phyloP scores from a whole-genome alignment of 192 early-diverging fungal species.

The Backusella liffmaniae region DNA sequence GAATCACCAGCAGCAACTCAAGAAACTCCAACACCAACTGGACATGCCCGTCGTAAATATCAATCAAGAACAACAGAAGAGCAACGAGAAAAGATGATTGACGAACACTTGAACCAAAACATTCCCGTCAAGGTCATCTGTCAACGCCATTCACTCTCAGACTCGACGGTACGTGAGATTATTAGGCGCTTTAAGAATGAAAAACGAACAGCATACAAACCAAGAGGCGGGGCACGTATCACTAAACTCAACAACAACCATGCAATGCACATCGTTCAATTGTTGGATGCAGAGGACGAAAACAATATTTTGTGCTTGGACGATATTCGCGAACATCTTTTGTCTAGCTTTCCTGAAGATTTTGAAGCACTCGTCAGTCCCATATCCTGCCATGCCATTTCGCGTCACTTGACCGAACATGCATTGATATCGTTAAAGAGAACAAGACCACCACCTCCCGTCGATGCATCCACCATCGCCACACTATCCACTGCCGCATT shows the following conservation, averaged over 20 bases:
- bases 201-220: conserved; percentile 1
- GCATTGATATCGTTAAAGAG: background rate
- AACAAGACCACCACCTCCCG: background rate
- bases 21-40: too few relatives aligned
- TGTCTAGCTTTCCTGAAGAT: background rate
- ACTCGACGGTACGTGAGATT: background rate
- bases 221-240: background rate
- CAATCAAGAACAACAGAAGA: conserved; percentile 2
- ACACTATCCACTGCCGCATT: background rate
- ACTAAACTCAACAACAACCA: background rate
- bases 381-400: background rate
- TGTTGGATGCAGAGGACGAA: background rate
- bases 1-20: too few relatives aligned
- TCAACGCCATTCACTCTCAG: background rate
- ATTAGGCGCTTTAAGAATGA: background rate
- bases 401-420: background rate
- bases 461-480: background rate
- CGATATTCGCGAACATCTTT: background rate
- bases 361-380: background rate
- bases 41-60: background rate
- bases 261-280: background rate
- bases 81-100: background rate
- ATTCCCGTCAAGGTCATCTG: background rate
- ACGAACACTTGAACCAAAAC: conserved; percentile 1
- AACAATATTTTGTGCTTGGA: background rate